Conservation (phyloP, 768 basidiomycete species). For the Calocybe cyanea region DNA sequence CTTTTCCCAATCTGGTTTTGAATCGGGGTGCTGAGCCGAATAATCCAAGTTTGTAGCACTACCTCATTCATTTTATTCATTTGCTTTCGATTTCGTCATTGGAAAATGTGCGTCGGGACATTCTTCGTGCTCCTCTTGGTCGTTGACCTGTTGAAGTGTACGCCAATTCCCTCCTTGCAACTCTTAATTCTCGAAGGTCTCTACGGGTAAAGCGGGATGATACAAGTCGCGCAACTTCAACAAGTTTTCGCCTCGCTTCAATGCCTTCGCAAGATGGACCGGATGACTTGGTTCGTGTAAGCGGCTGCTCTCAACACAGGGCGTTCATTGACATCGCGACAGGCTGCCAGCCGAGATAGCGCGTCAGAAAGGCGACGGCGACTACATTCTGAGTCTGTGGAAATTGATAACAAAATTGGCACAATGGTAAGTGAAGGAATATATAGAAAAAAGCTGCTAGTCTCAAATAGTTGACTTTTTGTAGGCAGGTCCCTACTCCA, state of each 20-base stretch:
- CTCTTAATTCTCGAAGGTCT: constrained; percentile 38
- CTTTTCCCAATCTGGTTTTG: too few relatives aligned
- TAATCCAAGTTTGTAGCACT: constrained; percentile 32
- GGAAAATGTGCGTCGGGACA: constrained; percentile 39
- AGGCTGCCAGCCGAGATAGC: constrained; percentile 12
- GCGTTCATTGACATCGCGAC: too few relatives aligned
- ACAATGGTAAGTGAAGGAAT: constrained; percentile 2
- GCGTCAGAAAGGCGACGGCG: constrained; percentile 8
- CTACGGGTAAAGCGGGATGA: constrained; percentile 23
- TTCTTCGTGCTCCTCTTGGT: background rate
- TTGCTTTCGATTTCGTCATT: constrained; percentile 49
- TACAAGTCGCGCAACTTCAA: constrained; percentile 27
- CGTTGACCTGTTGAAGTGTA: constrained; percentile 29
- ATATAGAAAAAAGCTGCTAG: too few relatives aligned
- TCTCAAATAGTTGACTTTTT: too few relatives aligned
- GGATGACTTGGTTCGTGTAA: constrained; percentile 16
- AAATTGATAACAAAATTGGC: constrained; percentile 10
- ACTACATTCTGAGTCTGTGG: background rate
- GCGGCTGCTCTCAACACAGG: background rate
- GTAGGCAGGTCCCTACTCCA: too few relatives aligned
- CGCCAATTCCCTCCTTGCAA: constrained; percentile 42
- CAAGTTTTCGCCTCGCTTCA: constrained; percentile 29
- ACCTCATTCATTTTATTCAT: constrained; percentile 42
- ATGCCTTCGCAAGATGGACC: constrained; percentile 20
- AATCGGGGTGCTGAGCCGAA: background rate